Conservation (phyloP, 2,329 filamentous ascomycete species). For the Beauveria caledonica region DNA sequence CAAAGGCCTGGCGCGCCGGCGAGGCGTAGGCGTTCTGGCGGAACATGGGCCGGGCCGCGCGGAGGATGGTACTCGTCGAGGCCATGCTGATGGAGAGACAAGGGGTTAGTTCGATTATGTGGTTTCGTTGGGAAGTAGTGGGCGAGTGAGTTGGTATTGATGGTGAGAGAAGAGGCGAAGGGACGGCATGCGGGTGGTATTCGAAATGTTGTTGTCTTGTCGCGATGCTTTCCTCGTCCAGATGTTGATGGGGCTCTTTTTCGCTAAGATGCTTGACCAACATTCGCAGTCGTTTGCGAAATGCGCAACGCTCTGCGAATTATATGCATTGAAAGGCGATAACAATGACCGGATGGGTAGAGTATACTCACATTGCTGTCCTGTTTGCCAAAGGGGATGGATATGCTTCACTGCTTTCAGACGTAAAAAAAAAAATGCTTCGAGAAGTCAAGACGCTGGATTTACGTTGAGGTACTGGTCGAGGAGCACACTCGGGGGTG, state of each 20-base stretch:
- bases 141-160: background rate
- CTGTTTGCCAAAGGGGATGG: background rate
- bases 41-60: slow-evolving; percentile 48
- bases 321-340: too few relatives aligned
- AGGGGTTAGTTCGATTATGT: background rate
- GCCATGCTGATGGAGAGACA: slow-evolving; percentile 26
- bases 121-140: background rate
- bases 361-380: background rate
- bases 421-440: background rate
- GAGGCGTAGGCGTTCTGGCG: slow-evolving; percentile 43
- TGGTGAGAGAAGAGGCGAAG: background rate
- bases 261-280: background rate
- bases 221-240: background rate
- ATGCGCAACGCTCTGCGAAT: background rate
- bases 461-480: slow-evolving; percentile 5
- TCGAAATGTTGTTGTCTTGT: background rate
- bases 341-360: background rate
- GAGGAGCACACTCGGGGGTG: background rate
- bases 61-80: slow-evolving; percentile 41
- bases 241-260: background rate
- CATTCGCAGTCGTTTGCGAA: background rate
- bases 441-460: background rate
- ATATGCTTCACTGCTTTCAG: background rate
- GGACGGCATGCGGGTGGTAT: background rate
- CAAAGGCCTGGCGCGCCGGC: slow-evolving; percentile 47